Evolutionary conservation across 2,329 filamentous ascomycete genomes (phyloP).

Genomic region (Amesomyces nigricolor): DNA sequence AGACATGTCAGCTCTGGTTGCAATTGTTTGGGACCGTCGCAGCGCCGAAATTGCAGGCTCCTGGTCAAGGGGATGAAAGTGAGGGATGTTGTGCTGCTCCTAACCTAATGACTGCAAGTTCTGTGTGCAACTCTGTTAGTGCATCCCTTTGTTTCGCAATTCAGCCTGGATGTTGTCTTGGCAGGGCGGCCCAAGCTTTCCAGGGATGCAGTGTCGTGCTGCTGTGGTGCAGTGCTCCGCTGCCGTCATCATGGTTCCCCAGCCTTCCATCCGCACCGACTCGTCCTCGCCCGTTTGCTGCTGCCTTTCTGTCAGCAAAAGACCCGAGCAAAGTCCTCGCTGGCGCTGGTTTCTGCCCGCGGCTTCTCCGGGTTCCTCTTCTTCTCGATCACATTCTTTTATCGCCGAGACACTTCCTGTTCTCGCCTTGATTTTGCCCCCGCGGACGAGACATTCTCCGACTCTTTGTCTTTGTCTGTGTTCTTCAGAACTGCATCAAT

Average conservation of each 20-base stretch:
- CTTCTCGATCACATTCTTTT: slow-evolving; percentile 1
- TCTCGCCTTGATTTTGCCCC: neutral
- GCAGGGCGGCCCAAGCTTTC: slow-evolving; percentile 10
- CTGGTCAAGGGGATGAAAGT: neutral
- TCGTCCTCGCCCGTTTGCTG: slow-evolving; percentile 3
- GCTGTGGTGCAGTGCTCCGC: neutral
- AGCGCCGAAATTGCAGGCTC: slow-evolving; percentile 14
- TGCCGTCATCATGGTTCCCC: slow-evolving; percentile 27
- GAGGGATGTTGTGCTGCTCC: neutral
- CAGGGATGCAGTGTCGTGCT: no score
- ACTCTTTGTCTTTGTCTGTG: neutral
- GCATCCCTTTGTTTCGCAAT: neutral
- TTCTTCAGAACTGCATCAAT: neutral
- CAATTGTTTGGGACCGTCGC: neutral
- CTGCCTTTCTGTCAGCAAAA: slow-evolving; percentile 21
- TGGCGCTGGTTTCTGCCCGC: neutral
- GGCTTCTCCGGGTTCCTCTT: neutral
- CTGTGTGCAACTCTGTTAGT: neutral
- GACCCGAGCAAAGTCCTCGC: neutral
- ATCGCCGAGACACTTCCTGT: neutral
- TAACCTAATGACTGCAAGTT: neutral
- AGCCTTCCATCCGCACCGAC: slow-evolving; percentile 24
- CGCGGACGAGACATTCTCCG: neutral
- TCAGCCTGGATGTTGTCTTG: neutral
- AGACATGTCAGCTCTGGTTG: neutral